Evolutionary conservation across 73 alveolate species (phyloP), one percentile per base, ranked within the genome.

Genomic region (Paraurostyla sp.): DNA sequence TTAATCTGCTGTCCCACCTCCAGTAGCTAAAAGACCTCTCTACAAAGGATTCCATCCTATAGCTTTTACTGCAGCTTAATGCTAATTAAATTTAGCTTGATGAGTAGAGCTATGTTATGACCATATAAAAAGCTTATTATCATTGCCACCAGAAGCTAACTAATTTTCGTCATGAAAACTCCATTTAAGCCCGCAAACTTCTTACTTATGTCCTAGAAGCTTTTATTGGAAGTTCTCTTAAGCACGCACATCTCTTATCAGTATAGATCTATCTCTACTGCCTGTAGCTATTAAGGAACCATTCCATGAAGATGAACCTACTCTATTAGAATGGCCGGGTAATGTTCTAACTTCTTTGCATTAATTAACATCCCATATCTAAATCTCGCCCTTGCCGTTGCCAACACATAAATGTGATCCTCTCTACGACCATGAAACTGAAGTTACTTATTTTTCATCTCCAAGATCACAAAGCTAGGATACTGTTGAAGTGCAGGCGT

Each of bases 151-250:
- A 3, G 99, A 96, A 0, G 99, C 99, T 62, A 99, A 92, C 83
- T 96, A 95, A 49, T 97, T 89, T 71, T 96, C 99, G 86, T 98
- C 99, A 59, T 91, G 92, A 33, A 98, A 94, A 46, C 83, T 58
- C 99, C 99, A 99, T 84, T 98, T 98, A 71, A 99, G 91, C 23
- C 99, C 99, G 83, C 99, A 99, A 13, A 99, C 99, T 94, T 99
- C 99, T 90, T 97, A 84, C 69, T 81, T 88, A 89, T 97, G 99
- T 15, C 98, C 99, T 30, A 42, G 75, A 54, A 86, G 89, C 81
- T 91, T 95, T 13, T 57, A 76, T 25, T 93, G 93, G 35, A 94
- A 69, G 71, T 94, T 91, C 63, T 96, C 92, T 56, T 91, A 88
- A 18, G 91, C 93, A 87, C 99, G 89, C 0, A 97, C 93, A 89